phyloP scores from a whole-genome alignment of 306 rosid genomes.

The Prunus fruticosa region DNA sequence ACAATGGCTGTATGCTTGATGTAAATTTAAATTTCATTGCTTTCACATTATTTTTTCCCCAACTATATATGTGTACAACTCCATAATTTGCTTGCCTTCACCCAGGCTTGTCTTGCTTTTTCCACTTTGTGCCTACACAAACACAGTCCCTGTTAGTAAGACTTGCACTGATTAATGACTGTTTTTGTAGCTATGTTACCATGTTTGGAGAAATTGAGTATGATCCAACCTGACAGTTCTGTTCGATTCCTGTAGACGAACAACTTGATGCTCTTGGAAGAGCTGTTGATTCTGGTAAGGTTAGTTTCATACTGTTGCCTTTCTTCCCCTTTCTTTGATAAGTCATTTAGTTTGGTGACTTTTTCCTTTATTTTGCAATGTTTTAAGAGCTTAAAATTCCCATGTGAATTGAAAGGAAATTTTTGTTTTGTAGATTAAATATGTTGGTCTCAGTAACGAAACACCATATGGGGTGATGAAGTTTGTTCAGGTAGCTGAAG shows the following conservation, averaged over 20 bases:
- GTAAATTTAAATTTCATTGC: too few relatives aligned
- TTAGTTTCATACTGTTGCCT: constrained; percentile 14
- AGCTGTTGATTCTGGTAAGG: constrained; percentile 76
- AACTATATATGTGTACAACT: too few relatives aligned
- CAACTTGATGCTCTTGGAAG: constrained; percentile 70
- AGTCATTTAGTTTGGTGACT: background rate
- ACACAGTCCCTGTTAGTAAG: background rate
- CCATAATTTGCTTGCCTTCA: too few relatives aligned
- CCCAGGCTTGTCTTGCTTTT: too few relatives aligned
- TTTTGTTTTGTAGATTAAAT: constrained; percentile 58
- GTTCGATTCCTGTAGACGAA: constrained; percentile 60
- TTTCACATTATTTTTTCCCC: too few relatives aligned
- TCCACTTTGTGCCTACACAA: too few relatives aligned
- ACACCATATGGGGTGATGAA: constrained; percentile 96
- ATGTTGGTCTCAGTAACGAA: constrained; percentile 85
- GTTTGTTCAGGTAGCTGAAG: constrained; percentile 70
- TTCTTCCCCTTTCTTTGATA: background rate
- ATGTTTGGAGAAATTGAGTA: constrained; percentile 91
- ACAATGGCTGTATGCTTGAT: too few relatives aligned
- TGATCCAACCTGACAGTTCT: constrained; percentile 59
- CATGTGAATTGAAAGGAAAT: background rate
- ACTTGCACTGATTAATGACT: constrained; percentile 1
- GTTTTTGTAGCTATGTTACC: constrained; percentile 66
- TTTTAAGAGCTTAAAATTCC: background rate
- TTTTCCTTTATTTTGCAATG: constrained; percentile 7